Evolutionary conservation across 2,329 filamentous ascomycete genomes (phyloP), one percentile per base, ranked within the genome.

Genomic region (Colletotrichum cereale): DNA sequence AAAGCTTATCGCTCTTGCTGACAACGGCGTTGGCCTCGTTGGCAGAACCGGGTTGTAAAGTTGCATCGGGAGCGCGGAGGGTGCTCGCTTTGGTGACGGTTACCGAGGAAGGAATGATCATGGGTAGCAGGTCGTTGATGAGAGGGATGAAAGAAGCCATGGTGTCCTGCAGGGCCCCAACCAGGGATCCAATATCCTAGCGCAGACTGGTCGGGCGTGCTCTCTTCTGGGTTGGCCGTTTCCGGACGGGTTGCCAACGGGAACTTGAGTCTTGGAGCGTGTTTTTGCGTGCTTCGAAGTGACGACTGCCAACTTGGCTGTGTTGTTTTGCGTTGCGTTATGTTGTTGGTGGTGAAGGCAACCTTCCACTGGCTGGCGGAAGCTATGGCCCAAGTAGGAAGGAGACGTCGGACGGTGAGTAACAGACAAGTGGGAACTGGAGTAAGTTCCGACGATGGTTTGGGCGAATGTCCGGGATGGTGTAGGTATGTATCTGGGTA

Each of bases 1-100:
- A 93, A 80, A 94, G 87, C 72, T 87, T 88, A 71, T 91, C 88
- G 65, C 87, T 90, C 78, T 89, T 87, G 77, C 88, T 85, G 56
- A 91, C 85, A 60, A 94, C 85, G n/a, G 91, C 92, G 62, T 85
- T 83, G 67, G 82, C 78, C 70, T 83, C 79, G 31, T 77, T 76
- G 38, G 80, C 78, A 12, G 79, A 76, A 0, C 74, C 74, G 36
- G 82, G 79, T 69, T 84, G 76, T 64, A 89, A 82, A 47, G 86
- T 82, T 55, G 79, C 76, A 70, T 58, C 21, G 63, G 50, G 31
- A 36, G 50, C n/a, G 18, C 58, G 47, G 66, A 73, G 52, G 62
- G 66, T 60, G 66, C 29, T 67, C 44, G 84, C 82, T 73, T 83
- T 85, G 40, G 86, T 87, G 67, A 92, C 82, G 64, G 88, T 84